phyloP scores from a whole-genome alignment of 805 yeast species.

The Candida khao-thaluensis region DNA sequence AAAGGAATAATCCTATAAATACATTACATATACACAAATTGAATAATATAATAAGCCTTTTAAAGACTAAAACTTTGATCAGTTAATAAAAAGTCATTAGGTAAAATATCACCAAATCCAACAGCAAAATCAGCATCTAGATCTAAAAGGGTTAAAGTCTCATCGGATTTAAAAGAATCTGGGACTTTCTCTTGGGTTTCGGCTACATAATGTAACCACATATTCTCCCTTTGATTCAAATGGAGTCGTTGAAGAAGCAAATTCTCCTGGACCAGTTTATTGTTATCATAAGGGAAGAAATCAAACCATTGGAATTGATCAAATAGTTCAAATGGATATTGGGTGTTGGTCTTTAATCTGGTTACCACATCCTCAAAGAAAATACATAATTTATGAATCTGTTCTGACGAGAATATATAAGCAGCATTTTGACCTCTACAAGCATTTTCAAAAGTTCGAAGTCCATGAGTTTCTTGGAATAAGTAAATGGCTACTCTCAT shows the following conservation, averaged over 20 bases:
- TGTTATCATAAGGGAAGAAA: slow-evolving; percentile 12
- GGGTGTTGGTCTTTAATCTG: not conserved
- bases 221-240: slow-evolving; percentile 12
- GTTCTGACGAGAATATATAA: slow-evolving; percentile 11
- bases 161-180: slow-evolving; percentile 10
- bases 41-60: too few relatives aligned
- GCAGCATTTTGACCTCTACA: slow-evolving; percentile 7
- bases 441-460: slow-evolving; percentile 9
- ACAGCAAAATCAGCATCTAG: slow-evolving; percentile 3
- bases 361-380: slow-evolving; percentile 1
- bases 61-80: not conserved
- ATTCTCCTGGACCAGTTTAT: slow-evolving; percentile 10
- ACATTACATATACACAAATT: too few relatives aligned
- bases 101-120: slow-evolving; percentile 9
- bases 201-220: slow-evolving; percentile 10
- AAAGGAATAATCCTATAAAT: too few relatives aligned
- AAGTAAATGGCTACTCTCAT: slow-evolving; percentile 10
- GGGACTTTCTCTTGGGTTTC: slow-evolving; percentile 12
- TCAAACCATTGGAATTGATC: slow-evolving; percentile 12
- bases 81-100: slow-evolving; percentile 11
- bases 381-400: slow-evolving; percentile 13
- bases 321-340: not conserved
- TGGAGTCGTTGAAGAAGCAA: slow-evolving; percentile 13
- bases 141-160: not conserved
- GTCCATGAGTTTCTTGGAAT: slow-evolving; percentile 6